Evolutionary conservation across 2,329 filamentous ascomycete genomes (phyloP).

Genomic region (Colletotrichum neosansevieriae): DNA sequence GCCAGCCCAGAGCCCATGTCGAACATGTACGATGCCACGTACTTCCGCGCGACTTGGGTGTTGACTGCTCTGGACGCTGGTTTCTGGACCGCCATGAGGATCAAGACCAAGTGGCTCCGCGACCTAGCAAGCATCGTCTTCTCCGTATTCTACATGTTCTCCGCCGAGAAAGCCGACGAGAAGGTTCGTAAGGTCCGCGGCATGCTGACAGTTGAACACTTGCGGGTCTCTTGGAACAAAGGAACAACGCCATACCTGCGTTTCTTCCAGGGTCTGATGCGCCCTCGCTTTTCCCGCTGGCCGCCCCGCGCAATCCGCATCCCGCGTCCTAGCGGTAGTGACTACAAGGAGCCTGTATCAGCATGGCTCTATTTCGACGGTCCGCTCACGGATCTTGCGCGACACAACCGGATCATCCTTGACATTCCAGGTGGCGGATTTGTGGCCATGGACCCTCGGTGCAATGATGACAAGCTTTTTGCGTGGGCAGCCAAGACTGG

Average conservation of each 20-base stretch:
- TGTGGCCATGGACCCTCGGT: conserved; percentile 95
- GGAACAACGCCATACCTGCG: conserved; percentile 87
- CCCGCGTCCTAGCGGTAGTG: conserved; percentile 80
- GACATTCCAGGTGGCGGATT: conserved; percentile 96
- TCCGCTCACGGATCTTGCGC: conserved; percentile 79
- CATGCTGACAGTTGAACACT: conserved; percentile 88
- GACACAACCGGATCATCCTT: conserved; percentile 82
- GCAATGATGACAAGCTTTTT: conserved; percentile 93
- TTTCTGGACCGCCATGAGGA: conserved; percentile 98
- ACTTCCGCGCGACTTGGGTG: conserved; percentile 97
- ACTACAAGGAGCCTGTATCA: conserved; percentile 84
- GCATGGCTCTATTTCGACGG: conserved; percentile 97
- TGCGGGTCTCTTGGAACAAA: conserved; percentile 96
- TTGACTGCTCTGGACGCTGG: conserved; percentile 94
- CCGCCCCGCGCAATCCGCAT: conserved; percentile 87
- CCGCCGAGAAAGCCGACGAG: conserved; percentile 94
- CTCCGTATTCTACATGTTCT: conserved; percentile 89
- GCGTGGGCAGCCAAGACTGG: conserved; percentile 92
- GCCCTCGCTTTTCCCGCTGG: conserved; percentile 84
- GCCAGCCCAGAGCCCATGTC: conserved; percentile 94
- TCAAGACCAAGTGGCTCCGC: conserved; percentile 80
- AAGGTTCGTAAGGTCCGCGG: conserved; percentile 93
- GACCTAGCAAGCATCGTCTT: conserved; percentile 88
- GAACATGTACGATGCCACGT: conserved; percentile 91
- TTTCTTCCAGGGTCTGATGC: conserved; percentile 77